A percentile compares a stretch with the other conserved stretches of the same genome.
These are phyloP conservation scores for Macrolepiota albuminosa DNA, from an alignment of 768 basidiomycete genomes.

Conservation along the genomic window DNA sequence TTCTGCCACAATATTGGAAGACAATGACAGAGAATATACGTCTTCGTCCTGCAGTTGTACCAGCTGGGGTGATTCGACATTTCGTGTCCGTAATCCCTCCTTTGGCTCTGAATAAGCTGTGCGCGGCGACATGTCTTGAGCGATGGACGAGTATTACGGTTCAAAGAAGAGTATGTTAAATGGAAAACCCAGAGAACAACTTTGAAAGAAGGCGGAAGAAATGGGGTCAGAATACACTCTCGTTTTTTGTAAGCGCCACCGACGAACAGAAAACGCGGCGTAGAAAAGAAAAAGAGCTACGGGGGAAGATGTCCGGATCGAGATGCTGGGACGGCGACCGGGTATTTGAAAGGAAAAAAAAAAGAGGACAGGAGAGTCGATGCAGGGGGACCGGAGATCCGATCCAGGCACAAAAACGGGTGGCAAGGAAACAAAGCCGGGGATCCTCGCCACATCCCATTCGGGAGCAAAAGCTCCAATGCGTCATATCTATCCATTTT, in stretches of 20 bases:
- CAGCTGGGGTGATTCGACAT: conserved; percentile 15
- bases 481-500: background rate
- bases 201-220: conserved; percentile 14
- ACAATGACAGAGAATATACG: background rate
- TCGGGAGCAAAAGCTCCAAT: background rate
- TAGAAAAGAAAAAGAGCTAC: background rate
- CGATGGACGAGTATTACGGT: background rate
- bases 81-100: conserved; percentile 17
- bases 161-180: conserved; percentile 15
- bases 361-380: conserved; percentile 12
- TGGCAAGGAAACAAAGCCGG: conserved; percentile 19
- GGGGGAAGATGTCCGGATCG: conserved; percentile 3
- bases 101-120: conserved; percentile 16
- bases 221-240: background rate
- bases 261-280: background rate
- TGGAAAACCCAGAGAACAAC: conserved; percentile 22
- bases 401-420: conserved; percentile 30
- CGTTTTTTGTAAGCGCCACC: background rate
- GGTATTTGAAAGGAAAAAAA: conserved; percentile 16
- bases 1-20: conserved; percentile 11
- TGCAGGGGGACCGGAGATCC: conserved; percentile 21
- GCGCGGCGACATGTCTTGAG: conserved; percentile 25
- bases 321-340: conserved; percentile 11
- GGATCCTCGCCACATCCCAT: conserved; percentile 5
- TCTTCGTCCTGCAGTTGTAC: conserved; percentile 6